These are phyloP conservation scores for Serendipita sp. DNA, from an alignment of 768 basidiomycete species.

Conservation along the genomic window DNA sequence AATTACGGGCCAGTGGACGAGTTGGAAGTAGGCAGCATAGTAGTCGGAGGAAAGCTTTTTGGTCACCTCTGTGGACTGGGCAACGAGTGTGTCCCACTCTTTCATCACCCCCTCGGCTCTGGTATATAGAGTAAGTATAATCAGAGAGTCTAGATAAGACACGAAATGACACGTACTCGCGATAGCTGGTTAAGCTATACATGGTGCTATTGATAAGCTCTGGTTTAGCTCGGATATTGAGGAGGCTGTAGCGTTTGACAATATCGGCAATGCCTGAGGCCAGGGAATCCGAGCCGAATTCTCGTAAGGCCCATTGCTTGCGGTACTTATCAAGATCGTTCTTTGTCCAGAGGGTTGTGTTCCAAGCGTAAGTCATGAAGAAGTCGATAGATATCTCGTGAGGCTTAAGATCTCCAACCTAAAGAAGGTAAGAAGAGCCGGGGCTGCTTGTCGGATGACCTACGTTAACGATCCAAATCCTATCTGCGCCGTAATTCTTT, in stretches of 20 bases:
- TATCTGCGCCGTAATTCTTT: slow-evolving; percentile 23
- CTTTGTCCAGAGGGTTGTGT: slow-evolving; percentile 28
- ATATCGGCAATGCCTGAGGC: slow-evolving; percentile 32
- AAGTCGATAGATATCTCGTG: slow-evolving; percentile 57
- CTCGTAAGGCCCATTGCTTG: slow-evolving; percentile 42
- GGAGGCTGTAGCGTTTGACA: slow-evolving; percentile 37
- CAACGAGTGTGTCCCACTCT: slow-evolving; percentile 32
- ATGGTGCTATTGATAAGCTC: slow-evolving; percentile 47
- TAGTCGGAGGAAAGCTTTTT: slow-evolving; percentile 29
- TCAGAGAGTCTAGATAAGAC: background rate
- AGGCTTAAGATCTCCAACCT: slow-evolving; percentile 57
- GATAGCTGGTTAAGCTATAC: slow-evolving; percentile 46
- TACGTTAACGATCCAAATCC: slow-evolving; percentile 1
- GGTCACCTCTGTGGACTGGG: slow-evolving; percentile 37
- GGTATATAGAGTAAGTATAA: background rate
- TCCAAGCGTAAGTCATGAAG: slow-evolving; percentile 47
- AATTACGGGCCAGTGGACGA: slow-evolving; percentile 48
- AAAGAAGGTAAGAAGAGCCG: background rate
- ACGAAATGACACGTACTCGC: slow-evolving; percentile 33
- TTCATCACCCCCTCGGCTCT: slow-evolving; percentile 43
- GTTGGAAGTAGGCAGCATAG: slow-evolving; percentile 50
- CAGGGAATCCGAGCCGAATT: slow-evolving; percentile 32
- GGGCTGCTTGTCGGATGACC: background rate
- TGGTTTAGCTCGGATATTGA: slow-evolving; percentile 45
- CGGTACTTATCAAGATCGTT: slow-evolving; percentile 39